Conservation (phyloP, 2,329 filamentous ascomycete species). For the Purpureocillium lavendulum region DNA sequence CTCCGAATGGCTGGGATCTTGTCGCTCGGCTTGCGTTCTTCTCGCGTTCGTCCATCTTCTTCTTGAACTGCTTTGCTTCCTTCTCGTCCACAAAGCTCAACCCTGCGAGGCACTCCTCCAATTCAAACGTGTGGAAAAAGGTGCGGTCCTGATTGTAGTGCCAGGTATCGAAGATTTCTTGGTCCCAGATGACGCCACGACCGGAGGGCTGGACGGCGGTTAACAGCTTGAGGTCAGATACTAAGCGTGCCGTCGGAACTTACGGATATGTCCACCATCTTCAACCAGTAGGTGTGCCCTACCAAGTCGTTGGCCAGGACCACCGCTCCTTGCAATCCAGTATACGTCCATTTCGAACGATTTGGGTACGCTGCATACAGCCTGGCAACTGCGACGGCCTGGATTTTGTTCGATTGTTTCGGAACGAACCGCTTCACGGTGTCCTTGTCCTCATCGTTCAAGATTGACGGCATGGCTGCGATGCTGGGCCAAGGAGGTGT, state of each 20-base stretch:
- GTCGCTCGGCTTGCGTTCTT: slow-evolving; percentile 92
- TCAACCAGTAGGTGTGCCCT: slow-evolving; percentile 94
- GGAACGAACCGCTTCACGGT: slow-evolving; percentile 91
- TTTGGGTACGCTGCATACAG: slow-evolving; percentile 91
- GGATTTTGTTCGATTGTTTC: slow-evolving; percentile 94
- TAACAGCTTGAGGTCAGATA: slow-evolving; percentile 5
- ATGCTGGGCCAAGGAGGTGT: not conserved
- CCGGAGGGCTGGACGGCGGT: slow-evolving; percentile 52
- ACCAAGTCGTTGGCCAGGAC: slow-evolving; percentile 92
- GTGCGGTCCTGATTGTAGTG: slow-evolving; percentile 93
- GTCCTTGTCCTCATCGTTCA: slow-evolving; percentile 91
- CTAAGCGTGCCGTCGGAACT: slow-evolving; percentile 1
- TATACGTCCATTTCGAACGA: slow-evolving; percentile 82
- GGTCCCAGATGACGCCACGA: slow-evolving; percentile 89
- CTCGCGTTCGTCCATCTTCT: slow-evolving; percentile 94
- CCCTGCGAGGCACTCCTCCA: slow-evolving; percentile 83
- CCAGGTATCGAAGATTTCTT: slow-evolving; percentile 95
- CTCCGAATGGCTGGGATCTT: slow-evolving; percentile 65
- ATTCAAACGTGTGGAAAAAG: slow-evolving; percentile 96
- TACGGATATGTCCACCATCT: slow-evolving; percentile 94
- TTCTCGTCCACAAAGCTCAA: slow-evolving; percentile 95
- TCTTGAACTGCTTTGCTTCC: slow-evolving; percentile 92
- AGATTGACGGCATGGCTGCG: slow-evolving; percentile 52
- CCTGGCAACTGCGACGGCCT: slow-evolving; percentile 85
- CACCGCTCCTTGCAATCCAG: slow-evolving; percentile 82